Conservation (phyloP, 2,329 filamentous ascomycete genomes). For the Cordyceps tenuipes region DNA sequence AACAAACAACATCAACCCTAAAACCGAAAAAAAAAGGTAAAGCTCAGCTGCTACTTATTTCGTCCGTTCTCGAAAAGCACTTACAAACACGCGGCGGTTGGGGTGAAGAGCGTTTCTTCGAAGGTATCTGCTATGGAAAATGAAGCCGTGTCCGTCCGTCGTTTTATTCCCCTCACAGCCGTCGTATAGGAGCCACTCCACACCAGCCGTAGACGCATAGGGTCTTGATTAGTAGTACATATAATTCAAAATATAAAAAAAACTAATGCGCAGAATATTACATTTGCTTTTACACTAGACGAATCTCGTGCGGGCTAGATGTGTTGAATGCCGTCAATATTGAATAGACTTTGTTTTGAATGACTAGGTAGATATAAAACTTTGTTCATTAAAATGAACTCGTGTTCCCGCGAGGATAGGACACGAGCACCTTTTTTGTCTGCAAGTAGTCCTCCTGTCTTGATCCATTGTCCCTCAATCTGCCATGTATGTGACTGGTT, state of each 20-base stretch:
- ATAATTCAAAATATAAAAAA: not conserved
- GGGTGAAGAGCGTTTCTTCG: not conserved
- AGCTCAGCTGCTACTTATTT: no score
- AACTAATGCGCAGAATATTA: not conserved
- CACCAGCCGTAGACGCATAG: slow-evolving; percentile 2
- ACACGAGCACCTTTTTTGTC: slow-evolving; percentile 17
- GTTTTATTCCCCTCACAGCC: not conserved
- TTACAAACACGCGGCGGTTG: not conserved
- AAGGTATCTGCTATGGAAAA: not conserved
- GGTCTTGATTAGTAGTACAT: not conserved
- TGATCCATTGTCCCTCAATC: slow-evolving; percentile 53
- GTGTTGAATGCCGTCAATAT: not conserved
- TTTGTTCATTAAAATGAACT: slow-evolving; percentile 10
- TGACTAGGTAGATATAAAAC: not conserved
- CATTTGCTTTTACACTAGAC: not conserved
- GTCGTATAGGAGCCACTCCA: not conserved
- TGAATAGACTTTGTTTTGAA: not conserved
- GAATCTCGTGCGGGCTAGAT: not conserved
- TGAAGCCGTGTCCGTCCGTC: not conserved
- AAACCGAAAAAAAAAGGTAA: not conserved
- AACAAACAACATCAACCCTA: no score
- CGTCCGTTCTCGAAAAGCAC: not conserved
- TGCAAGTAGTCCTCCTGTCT: slow-evolving; percentile 52
- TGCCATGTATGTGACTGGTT: slow-evolving; percentile 22
- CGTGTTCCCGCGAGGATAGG: slow-evolving; percentile 30